Percentiles rank a stretch among this genome's conserved stretches.
Evolutionary conservation across 768 basidiomycete genomes (phyloP).

Genomic region (Russula ochroleuca): DNA sequence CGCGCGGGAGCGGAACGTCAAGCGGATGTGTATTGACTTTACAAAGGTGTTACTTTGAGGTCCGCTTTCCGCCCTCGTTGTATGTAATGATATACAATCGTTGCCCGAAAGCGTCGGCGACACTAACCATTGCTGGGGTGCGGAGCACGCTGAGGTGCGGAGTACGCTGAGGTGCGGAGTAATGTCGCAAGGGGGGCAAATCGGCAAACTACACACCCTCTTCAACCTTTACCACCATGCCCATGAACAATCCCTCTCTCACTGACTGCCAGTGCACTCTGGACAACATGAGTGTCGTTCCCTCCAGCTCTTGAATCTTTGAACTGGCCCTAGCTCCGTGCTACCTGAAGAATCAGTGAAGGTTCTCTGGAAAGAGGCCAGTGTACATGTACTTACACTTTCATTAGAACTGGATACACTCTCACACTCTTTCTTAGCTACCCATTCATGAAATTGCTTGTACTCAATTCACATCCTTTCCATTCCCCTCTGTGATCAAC

Average conservation of each 20-base stretch:
- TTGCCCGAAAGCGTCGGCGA: not conserved
- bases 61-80: not conserved
- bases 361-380: no score
- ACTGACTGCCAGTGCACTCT: not conserved
- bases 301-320: not conserved
- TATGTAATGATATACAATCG: not conserved
- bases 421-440: no score
- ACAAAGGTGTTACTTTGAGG: constrained; percentile 49
- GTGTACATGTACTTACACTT: no score
- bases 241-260: not conserved
- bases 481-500: no score
- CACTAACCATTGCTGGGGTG: not conserved
- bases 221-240: not conserved
- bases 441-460: no score
- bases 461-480: no score
- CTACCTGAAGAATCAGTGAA: no score
- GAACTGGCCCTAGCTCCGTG: not conserved
- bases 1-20: constrained; percentile 64
- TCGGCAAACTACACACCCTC: not conserved
- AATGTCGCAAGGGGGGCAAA: not conserved
- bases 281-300: not conserved
- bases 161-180: not conserved
- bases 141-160: not conserved
- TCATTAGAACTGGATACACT: no score
- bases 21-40: constrained; percentile 61